Evolutionary conservation across 176 grass and related monocot genomes (phyloP), one percentile per base, ranked within the genome.

Genomic region (Oryza rufipogon): DNA sequence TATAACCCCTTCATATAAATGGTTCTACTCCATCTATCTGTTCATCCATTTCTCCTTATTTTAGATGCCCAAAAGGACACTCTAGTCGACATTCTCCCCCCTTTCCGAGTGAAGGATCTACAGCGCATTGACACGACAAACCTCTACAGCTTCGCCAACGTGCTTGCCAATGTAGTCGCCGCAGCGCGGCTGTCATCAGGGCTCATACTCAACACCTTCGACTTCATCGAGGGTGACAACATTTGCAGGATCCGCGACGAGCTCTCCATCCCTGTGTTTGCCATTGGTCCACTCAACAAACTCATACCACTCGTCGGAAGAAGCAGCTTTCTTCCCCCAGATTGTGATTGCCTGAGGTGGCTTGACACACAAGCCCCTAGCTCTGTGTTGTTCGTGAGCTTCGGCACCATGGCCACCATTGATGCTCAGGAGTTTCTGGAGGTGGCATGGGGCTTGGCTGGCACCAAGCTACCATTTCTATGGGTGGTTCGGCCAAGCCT

Each of bases 151-250:
- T 32, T 32, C 30, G 30, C 30, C 30, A 32, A 32, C 30, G 30
- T 32, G 30, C 39, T 41, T 41, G 39, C 39, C 39, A 47, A 9
- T 9, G 45, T 47, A 47, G 60, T 84, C 11, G 71, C 33, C 3
- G 72, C 30, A 32, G 30, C 30, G 2, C 30, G 2, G 30, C 30
- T 1, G 30, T 32, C 30, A 32, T 32, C 30, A 32, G 28, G 17
- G 42, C 81, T 74, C 56, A 74, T 83, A 10, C 20, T 83, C 71
- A 84, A 84, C 81, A 84, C 82, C 26, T 39, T 76, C 2, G 9
- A 75, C 0, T 45, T 46, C 32, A 51, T 84, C 4, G 82, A 84
- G 64, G 32, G 33, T 5, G 5, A 12, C 1, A 7, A 68, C 13
- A 30, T 84, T 14, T 2, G 4, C 45, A 36, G 1, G 45, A 84